Base-by-base conservation (phyloP, 2,329 filamentous ascomycete genomes). In the Aspergillus japonicus region DNA sequence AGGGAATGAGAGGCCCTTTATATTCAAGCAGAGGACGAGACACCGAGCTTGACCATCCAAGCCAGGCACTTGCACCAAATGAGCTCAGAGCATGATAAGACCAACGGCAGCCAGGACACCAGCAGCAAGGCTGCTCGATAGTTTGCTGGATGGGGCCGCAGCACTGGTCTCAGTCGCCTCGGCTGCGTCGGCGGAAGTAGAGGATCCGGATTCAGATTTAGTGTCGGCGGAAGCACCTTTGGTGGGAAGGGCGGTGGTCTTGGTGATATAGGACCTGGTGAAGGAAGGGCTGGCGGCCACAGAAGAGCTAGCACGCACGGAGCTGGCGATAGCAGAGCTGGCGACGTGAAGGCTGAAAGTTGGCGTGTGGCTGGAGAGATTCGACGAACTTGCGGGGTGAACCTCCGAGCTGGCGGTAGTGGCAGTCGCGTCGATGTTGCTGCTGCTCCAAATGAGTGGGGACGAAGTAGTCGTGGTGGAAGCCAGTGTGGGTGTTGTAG, bases 51-150 rank as follows among this genome's bases (percentile, higher is more conserved):
- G 14, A n/a, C 2, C 10, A n/a, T 29, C 48, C 14, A 11, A 29
- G 48, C 5, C 16, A 29, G 24, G 7, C n/a, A 33, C n/a, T 8
- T 44, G 24, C n/a, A 24, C n/a, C 26, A n/a, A 39, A 48, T 21
- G 14, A 21, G 2, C 53, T 66, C 73, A 78, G 47, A 76, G 64
- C 62, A 77, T 56, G n/a, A 71, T 57, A 29, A 74, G 52, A 23
- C 73, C 73, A n/a, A 69, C 71, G 47, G 71, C 63, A 49, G 69
- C 73, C 42, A 71, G 52, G 3, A 64, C 72, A 63, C 71, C 73
- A 7, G 68, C 73, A 33, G 66, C 68, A 59, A 75, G 54, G 26
- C 63, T 67, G 26, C 69, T 68, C 12, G 71, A 63, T 23, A 71
- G 31, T 56, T 70, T 65, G 35, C 60, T 42, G 31, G 51, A 61